Evolutionary conservation across 805 yeast genomes (phyloP).

Genomic region (Hyphopichia homilentoma): DNA sequence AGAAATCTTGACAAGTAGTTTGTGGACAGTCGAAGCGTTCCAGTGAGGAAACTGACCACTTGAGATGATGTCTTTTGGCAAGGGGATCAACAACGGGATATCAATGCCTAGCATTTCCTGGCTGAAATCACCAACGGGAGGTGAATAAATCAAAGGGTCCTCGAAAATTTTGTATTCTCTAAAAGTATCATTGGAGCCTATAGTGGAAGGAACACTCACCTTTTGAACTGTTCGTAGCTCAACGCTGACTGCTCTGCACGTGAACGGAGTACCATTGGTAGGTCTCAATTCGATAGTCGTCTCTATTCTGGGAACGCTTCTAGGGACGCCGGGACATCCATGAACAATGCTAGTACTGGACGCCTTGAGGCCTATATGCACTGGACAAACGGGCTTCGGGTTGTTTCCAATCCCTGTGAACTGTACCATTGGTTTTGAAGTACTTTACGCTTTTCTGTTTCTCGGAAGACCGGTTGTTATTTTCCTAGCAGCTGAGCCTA

Average conservation of each 20-base stretch:
- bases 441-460: no score
- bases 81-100: conserved; percentile 54
- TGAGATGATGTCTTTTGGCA: conserved; percentile 50
- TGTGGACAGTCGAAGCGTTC: conserved; percentile 47
- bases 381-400: conserved; percentile 16
- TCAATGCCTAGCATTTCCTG: conserved; percentile 51
- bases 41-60: conserved; percentile 48
- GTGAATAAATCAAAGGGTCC: conserved; percentile 32
- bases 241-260: conserved; percentile 45
- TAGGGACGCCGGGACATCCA: conserved; percentile 70
- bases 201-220: conserved; percentile 36
- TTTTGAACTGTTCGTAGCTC: conserved; percentile 50
- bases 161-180: conserved; percentile 32
- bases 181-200: conserved; percentile 33
- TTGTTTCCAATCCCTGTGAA: conserved; percentile 1
- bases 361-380: conserved; percentile 41
- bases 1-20: conserved; percentile 36
- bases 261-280: conserved; percentile 43
- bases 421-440: no score
- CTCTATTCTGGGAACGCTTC: conserved; percentile 56
- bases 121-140: conserved; percentile 35
- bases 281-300: conserved; percentile 56
- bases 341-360: conserved; percentile 50
- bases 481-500: no score
- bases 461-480: no score